phyloP scores from a whole-genome alignment of 2,329 filamentous ascomycete species.

The Fusarium poae region DNA sequence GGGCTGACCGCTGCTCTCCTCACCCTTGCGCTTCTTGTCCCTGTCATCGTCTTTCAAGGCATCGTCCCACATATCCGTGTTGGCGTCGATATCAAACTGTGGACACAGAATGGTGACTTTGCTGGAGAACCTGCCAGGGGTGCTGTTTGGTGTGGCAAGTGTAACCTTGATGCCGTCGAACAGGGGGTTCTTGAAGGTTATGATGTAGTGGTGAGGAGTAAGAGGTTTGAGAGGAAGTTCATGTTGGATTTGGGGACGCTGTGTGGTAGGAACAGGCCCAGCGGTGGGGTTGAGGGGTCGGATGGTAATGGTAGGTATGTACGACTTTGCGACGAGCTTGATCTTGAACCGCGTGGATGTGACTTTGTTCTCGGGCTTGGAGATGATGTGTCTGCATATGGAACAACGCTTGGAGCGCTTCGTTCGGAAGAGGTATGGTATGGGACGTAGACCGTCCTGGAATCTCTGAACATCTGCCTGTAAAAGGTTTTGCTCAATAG shows the following conservation, averaged over 20 bases:
- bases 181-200: conserved; percentile 93
- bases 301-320: conserved; percentile 86
- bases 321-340: conserved; percentile 86
- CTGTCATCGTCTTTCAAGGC: conserved; percentile 73
- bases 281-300: conserved; percentile 67
- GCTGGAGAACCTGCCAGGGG: conserved; percentile 80
- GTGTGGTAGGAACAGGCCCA: conserved; percentile 53
- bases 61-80: conserved; percentile 90
- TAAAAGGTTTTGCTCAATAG: conserved; percentile 61
- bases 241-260: conserved; percentile 50
- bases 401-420: conserved; percentile 96
- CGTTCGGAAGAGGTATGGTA: conserved; percentile 85
- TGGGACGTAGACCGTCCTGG: conserved; percentile 80
- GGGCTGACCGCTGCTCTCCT: conserved; percentile 64
- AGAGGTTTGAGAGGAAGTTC: conserved; percentile 65
- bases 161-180: conserved; percentile 92
- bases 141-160: conserved; percentile 84
- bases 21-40: conserved; percentile 57
- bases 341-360: conserved; percentile 92
- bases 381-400: conserved; percentile 92
- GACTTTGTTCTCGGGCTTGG: conserved; percentile 92
- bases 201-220: conserved; percentile 79
- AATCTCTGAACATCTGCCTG: conserved; percentile 72
- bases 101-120: conserved; percentile 94
- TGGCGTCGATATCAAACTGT: conserved; percentile 92